phyloP scores from a whole-genome alignment of 2,329 filamentous ascomycete genomes.

The Ascochyta lentis region DNA sequence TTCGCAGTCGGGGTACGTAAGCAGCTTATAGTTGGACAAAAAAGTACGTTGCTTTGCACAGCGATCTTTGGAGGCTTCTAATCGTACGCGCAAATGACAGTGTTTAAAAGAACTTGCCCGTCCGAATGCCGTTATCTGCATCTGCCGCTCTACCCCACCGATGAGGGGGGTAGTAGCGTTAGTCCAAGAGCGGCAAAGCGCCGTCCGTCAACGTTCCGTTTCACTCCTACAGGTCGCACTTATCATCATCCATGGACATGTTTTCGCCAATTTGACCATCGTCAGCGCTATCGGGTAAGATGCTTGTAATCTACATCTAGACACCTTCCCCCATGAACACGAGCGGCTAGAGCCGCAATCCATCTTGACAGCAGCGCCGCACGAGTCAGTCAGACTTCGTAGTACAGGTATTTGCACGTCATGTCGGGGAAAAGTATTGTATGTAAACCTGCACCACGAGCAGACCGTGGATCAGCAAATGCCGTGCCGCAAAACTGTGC shows the following conservation, averaged over 20 bases:
- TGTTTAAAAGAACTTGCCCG: neutral
- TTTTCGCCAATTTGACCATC: neutral
- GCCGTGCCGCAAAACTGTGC: constrained; percentile 3
- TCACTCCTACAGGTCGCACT: no score
- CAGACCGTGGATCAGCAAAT: constrained; percentile 1
- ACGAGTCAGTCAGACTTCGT: neutral
- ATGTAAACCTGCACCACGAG: neutral
- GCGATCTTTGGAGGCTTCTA: neutral
- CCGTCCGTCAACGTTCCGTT: no score
- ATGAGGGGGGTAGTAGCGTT: neutral
- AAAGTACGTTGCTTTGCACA: neutral
- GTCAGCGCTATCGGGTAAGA: neutral
- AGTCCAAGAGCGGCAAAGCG: neutral
- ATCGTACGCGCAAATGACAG: neutral
- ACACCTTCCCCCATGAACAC: neutral
- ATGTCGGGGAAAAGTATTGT: neutral
- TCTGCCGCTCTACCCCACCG: neutral
- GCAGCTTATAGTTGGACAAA: constrained; percentile 3
- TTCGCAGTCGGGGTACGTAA: neutral
- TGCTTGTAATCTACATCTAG: neutral
- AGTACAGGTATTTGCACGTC: neutral
- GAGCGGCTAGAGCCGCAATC: neutral
- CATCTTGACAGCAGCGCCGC: neutral
- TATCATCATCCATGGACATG: neutral
- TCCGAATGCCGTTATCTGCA: neutral